Evolutionary conservation across 2,329 filamentous ascomycete species (phyloP).

Genomic region (Apiospora phragmitis): DNA sequence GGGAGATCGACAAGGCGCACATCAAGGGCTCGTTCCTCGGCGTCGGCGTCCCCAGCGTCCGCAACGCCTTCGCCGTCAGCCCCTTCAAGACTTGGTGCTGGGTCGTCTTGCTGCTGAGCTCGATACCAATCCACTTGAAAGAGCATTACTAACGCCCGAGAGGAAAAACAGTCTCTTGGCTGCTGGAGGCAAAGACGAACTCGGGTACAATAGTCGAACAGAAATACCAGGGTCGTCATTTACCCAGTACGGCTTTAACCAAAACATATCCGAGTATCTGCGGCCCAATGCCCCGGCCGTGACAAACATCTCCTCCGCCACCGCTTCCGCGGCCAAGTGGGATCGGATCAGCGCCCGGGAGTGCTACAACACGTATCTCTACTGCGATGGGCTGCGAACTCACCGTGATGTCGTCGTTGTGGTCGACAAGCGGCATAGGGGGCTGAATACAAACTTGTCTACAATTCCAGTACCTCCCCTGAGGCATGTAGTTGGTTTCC

Average conservation of each 20-base stretch:
- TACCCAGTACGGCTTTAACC: not conserved
- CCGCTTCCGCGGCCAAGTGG: not conserved
- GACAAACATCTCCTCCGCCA: not conserved
- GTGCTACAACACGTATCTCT: constrained; percentile 10
- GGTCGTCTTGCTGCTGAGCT: constrained; percentile 12
- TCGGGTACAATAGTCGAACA: not conserved
- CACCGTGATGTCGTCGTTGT: constrained; percentile 11
- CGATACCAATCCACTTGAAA: constrained; percentile 14
- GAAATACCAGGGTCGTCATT: not conserved
- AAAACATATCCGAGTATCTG: not conserved
- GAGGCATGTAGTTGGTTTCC: no score
- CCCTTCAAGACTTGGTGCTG: constrained; percentile 9
- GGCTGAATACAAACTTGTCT: no score
- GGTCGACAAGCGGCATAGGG: not conserved
- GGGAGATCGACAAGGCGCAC: constrained; percentile 40
- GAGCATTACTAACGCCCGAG: not conserved
- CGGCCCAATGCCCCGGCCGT: not conserved
- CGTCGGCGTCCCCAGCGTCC: constrained; percentile 41
- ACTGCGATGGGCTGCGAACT: not conserved
- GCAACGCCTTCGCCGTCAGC: constrained; percentile 29
- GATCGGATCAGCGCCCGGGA: not conserved
- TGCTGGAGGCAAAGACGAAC: not conserved
- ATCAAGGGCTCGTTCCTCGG: constrained; percentile 37
- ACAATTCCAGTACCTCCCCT: no score
- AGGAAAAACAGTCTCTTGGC: not conserved